phyloP scores from a whole-genome alignment of 306 rosid genomes.

The Prinsepia uniflora region DNA sequence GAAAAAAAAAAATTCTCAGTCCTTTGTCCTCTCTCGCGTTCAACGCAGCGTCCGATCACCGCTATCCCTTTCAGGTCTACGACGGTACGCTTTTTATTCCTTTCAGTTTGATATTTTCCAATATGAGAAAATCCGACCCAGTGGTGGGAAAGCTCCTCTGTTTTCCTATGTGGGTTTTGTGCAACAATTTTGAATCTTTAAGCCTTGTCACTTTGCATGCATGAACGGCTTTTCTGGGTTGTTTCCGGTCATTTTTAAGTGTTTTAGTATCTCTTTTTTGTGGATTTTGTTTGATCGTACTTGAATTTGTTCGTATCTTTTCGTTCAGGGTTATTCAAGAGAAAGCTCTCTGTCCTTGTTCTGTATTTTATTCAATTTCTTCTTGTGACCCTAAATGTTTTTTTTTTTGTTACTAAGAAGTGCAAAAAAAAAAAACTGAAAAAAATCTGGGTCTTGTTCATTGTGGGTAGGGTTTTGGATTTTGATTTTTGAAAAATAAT shows the following conservation, averaged over 20 bases:
- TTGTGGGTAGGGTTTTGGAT: neutral
- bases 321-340: neutral
- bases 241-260: neutral
- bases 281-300: neutral
- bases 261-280: neutral
- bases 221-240: neutral
- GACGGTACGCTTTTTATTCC: neutral
- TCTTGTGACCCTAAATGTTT: neutral
- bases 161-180: neutral
- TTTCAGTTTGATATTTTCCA: neutral
- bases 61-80: neutral
- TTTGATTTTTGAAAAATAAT: neutral
- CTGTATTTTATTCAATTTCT: neutral
- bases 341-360: neutral
- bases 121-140: neutral
- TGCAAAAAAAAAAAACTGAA: neutral
- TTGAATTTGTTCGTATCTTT: neutral
- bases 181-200: neutral
- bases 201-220: neutral
- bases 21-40: neutral
- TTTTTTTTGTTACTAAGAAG: neutral
- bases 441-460: neutral
- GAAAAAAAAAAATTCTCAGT: neutral
- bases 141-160: neutral
- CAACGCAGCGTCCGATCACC: neutral